Evolutionary conservation across 2,329 filamentous ascomycete species (phyloP).

Genomic region (Huntiella decipiens): DNA sequence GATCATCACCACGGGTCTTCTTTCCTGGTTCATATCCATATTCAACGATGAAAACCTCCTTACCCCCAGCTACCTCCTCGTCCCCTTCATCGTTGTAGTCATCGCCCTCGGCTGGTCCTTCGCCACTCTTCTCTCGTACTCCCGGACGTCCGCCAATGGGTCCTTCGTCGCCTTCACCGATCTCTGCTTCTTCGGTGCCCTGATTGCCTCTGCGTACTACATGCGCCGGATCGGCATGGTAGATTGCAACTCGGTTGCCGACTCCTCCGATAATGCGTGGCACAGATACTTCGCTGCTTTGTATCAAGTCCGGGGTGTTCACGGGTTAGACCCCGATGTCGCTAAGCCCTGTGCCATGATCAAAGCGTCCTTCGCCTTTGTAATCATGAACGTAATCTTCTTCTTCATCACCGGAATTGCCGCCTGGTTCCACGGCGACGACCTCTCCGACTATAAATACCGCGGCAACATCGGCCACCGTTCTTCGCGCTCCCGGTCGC

Average conservation of each 20-base stretch:
- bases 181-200: conserved; percentile 40
- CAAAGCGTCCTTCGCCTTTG: conserved; percentile 76
- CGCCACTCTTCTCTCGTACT: conserved; percentile 47
- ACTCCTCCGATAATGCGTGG: conserved; percentile 24
- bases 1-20: conserved; percentile 49
- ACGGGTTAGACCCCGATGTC: conserved; percentile 32
- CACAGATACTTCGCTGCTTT: conserved; percentile 43
- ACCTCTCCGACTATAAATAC: conserved; percentile 23
- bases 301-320: conserved; percentile 29
- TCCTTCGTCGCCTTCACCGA: conserved; percentile 42
- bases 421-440: conserved; percentile 38
- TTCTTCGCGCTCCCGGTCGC: conserved; percentile 13
- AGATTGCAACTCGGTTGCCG: conserved; percentile 46
- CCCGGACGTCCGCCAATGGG: conserved; percentile 41
- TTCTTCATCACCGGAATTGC: conserved; percentile 62
- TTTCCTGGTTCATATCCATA: conserved; percentile 44
- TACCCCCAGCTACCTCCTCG: conserved; percentile 42
- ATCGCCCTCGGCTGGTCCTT: conserved; percentile 44
- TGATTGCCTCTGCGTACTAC: conserved; percentile 43
- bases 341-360: conserved; percentile 79
- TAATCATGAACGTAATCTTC: conserved; percentile 69
- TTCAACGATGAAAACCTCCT: conserved; percentile 37
- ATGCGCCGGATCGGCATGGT: conserved; percentile 39
- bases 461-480: conserved; percentile 23
- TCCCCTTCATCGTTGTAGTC: conserved; percentile 48